phyloP scores from a whole-genome alignment of 306 rosid genomes.

The Corylus heterophylla region DNA sequence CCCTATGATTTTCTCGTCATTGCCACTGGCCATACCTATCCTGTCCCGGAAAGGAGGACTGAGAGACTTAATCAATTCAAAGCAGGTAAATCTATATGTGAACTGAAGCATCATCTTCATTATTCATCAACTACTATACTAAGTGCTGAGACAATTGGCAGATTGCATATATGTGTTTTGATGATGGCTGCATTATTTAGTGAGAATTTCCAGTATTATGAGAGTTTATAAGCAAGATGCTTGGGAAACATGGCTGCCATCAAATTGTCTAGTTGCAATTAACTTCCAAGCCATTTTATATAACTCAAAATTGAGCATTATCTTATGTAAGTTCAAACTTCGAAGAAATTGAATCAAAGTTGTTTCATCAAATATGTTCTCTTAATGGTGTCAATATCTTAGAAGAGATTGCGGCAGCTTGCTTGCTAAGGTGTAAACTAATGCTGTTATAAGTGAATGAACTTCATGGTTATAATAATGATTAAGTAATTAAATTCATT shows the following conservation, averaged over 20 bases:
- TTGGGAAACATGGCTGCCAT: background rate
- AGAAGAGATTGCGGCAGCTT: background rate
- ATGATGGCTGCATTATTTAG: background rate
- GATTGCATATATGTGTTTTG: constrained; percentile 4
- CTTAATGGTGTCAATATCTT: background rate
- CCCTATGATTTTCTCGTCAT: constrained; percentile 62
- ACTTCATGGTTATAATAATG: background rate
- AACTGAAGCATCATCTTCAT: background rate
- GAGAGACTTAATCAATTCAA: constrained; percentile 54
- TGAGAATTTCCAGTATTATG: background rate
- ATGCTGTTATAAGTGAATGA: background rate
- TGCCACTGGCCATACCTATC: constrained; percentile 69
- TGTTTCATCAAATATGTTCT: background rate
- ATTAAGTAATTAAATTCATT: too few species aligned
- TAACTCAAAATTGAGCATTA: background rate
- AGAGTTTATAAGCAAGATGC: background rate
- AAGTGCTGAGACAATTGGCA: background rate
- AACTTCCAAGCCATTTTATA: background rate
- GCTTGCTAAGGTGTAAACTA: background rate
- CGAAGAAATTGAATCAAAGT: background rate
- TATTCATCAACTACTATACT: background rate
- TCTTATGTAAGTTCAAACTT: background rate
- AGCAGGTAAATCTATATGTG: constrained; percentile 43
- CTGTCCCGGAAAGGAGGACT: constrained; percentile 45
- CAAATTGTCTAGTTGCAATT: background rate